These are phyloP conservation scores for Gorgonomyces haynaldii DNA, from an alignment of 192 early-diverging fungal genomes.

Conservation along the genomic window DNA sequence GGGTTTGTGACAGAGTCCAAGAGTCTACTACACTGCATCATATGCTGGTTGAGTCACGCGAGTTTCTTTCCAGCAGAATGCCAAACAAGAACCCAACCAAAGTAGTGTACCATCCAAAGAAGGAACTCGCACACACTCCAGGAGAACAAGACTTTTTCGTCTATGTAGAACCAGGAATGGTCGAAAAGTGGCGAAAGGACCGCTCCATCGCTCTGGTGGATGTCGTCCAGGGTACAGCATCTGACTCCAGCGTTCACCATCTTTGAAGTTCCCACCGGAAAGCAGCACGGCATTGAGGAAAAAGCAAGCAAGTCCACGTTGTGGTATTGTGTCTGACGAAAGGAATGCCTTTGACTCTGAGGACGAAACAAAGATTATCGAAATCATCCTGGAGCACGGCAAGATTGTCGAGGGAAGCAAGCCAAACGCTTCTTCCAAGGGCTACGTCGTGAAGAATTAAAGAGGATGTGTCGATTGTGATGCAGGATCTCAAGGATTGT, in stretches of 20 bases:
- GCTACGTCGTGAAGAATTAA: no score
- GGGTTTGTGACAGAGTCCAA: no score
- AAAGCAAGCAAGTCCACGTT: conserved; percentile 7
- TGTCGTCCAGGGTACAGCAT: conserved; percentile 8
- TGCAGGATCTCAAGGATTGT: no score
- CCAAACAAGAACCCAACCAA: no score
- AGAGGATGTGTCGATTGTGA: no score
- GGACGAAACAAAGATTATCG: conserved; percentile 8
- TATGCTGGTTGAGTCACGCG: no score
- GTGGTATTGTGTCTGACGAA: not conserved
- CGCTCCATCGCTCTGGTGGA: conserved; percentile 18
- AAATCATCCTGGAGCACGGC: conserved; percentile 11
- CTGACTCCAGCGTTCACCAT: conserved; percentile 9
- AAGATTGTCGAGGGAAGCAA: conserved; percentile 8
- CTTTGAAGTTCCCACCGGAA: conserved; percentile 12
- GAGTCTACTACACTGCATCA: no score
- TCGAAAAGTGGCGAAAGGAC: conserved; percentile 19
- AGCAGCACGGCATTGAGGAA: conserved; percentile 7
- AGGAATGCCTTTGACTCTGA: conserved; percentile 30
- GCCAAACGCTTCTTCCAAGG: not conserved
- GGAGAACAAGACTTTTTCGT: conserved; percentile 14
- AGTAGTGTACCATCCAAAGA: no score
- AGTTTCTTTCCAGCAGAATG: no score
- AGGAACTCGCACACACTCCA: no score
- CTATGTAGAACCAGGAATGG: conserved; percentile 11